Evolutionary conservation across 768 basidiomycete genomes (phyloP).

Genomic region (Cantharellus cinnabarinus): DNA sequence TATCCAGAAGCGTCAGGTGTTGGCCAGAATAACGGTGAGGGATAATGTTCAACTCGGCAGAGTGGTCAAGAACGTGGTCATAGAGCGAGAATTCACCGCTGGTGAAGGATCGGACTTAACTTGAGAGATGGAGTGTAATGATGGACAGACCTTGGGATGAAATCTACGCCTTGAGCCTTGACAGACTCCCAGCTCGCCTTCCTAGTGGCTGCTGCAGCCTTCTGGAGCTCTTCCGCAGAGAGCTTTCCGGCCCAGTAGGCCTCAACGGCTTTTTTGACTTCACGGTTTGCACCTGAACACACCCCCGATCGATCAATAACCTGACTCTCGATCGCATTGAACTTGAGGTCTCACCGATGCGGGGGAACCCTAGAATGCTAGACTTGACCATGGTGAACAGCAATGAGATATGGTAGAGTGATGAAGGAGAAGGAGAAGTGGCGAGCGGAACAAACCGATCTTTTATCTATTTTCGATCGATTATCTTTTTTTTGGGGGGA

Average conservation of each 20-base stretch:
- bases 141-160: slow-evolving; percentile 58
- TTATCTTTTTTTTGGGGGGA: too few relatives aligned
- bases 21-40: slow-evolving; percentile 83
- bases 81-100: slow-evolving; percentile 98
- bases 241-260: slow-evolving; percentile 94
- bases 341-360: slow-evolving; percentile 40
- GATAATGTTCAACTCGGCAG: slow-evolving; percentile 87
- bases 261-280: slow-evolving; percentile 95
- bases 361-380: slow-evolving; percentile 81
- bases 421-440: background rate
- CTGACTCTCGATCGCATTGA: background rate
- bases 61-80: slow-evolving; percentile 96
- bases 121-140: slow-evolving; percentile 9
- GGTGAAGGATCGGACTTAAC: slow-evolving; percentile 7
- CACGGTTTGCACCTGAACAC: slow-evolving; percentile 63
- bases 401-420: slow-evolving; percentile 10
- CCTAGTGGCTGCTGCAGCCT: slow-evolving; percentile 70
- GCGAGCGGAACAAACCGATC: background rate
- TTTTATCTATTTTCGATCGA: too few relatives aligned
- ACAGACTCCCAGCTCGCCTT: slow-evolving; percentile 74
- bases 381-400: slow-evolving; percentile 46
- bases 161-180: slow-evolving; percentile 71
- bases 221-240: slow-evolving; percentile 70
- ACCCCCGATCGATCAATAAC: background rate
- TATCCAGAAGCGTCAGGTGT: slow-evolving; percentile 72